Evolutionary conservation across 345 rosid species (phyloP), one percentile per base, ranked within the genome.

Genomic region (Sonneratia alba): DNA sequence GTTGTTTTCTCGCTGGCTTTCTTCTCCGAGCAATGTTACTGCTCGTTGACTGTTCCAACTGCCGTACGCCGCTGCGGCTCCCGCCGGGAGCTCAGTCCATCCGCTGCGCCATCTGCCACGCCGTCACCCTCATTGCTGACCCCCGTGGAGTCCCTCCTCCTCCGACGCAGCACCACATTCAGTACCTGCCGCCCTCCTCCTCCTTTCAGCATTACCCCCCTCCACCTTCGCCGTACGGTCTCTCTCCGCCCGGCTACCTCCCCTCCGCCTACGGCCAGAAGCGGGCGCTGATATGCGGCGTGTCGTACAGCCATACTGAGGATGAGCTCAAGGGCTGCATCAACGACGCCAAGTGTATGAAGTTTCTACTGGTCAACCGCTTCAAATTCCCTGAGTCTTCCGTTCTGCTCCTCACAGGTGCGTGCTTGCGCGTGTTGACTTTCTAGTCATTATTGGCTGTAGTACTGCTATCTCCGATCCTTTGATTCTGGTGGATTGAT

Each of bases 341-440:
- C 53, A 91, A 91, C 72, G 96, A 93, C 68, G 95, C 93, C 49
- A 90, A 71, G 21, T 93, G 91, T 76, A 93, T 93, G 94, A 91
- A 93, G 83, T 91, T 77, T 82, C 71, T 93, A 90, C 59, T 93
- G 87, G 76, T 88, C 74, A 87, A 86, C 51, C 89, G 82, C 51
- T 93, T 91, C 82, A 78, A 78, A 10, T 91, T 93, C 79, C 97
- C 93, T 0, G 97, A 89, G 74, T 86, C 98, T 24, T 88, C 89
- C 81, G 86, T 93, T 76, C 65, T 91, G 71, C 81, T 90, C 86
- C 97, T 93, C 72, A 86, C 87, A 0, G 98, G 45, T 42, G 7
- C 45, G 10, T 42, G 45, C 6, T 42, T 42, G 45, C 45, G 7
- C 6, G 6, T 9, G 74, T 76, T 49, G 56, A 53, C 63, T 38